phyloP scores from a whole-genome alignment of 2,329 filamentous ascomycete genomes.

The Ramularia collo-cygni region DNA sequence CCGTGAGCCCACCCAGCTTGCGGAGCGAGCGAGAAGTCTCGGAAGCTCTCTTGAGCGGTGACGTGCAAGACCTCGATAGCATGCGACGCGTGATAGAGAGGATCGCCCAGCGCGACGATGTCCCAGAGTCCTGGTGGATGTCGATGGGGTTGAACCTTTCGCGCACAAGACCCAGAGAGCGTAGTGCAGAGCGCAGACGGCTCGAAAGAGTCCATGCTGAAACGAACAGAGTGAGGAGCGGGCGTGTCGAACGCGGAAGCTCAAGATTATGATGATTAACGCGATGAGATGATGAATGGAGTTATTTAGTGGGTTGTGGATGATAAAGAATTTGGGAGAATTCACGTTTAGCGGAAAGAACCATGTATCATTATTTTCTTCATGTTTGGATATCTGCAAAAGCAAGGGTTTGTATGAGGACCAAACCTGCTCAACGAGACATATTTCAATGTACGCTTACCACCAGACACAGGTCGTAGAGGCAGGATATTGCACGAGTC shows the following conservation, averaged over 20 bases:
- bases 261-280: too few species aligned
- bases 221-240: background rate
- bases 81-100: conserved; percentile 68
- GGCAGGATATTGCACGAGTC: too few species aligned
- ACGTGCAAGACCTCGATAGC: conserved; percentile 45
- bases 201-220: background rate
- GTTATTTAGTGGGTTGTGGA: too few species aligned
- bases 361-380: too few species aligned
- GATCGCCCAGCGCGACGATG: conserved; percentile 63
- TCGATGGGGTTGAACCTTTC: conserved; percentile 35
- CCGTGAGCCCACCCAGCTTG: conserved; percentile 22
- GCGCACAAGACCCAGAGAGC: conserved; percentile 15
- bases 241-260: too few species aligned
- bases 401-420: background rate
- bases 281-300: too few species aligned
- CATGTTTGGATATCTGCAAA: background rate
- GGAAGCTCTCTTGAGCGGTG: conserved; percentile 20
- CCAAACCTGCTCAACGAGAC: too few species aligned
- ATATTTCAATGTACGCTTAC: too few species aligned
- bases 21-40: conserved; percentile 18
- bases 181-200: conserved; percentile 1
- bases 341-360: too few species aligned
- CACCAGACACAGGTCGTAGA: too few species aligned
- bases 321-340: too few species aligned
- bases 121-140: conserved; percentile 76